These are phyloP conservation scores for Parmelia sp. DNA, from an alignment of 495 filamentous ascomycete species.

Conservation along the genomic window DNA sequence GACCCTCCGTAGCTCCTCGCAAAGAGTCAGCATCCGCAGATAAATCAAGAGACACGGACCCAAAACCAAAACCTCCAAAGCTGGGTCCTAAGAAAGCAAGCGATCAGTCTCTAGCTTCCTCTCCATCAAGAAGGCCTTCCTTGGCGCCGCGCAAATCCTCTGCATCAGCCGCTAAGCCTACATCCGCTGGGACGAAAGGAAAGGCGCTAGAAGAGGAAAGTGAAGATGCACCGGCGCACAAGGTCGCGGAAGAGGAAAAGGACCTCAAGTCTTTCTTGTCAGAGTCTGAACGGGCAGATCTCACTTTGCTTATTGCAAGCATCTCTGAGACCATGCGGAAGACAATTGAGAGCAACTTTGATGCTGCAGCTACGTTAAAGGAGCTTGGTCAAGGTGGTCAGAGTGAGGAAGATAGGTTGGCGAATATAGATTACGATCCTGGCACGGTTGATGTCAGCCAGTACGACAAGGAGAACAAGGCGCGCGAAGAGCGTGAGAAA, in stretches of 20 bases:
- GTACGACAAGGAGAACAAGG: slow-evolving; percentile 27
- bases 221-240: slow-evolving; percentile 9
- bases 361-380: slow-evolving; percentile 23
- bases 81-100: not conserved
- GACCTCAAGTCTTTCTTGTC: slow-evolving; percentile 45
- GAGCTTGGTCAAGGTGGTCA: slow-evolving; percentile 2
- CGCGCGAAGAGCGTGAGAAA: slow-evolving; percentile 26
- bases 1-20: slow-evolving; percentile 3
- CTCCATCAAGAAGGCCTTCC: slow-evolving; percentile 3
- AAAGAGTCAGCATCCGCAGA: slow-evolving; percentile 1
- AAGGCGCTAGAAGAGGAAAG: not conserved
- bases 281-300: slow-evolving; percentile 43
- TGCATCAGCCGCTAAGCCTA: not conserved
- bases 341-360: slow-evolving; percentile 37
- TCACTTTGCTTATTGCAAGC: slow-evolving; percentile 43
- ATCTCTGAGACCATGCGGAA: slow-evolving; percentile 43
- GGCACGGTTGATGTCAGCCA: slow-evolving; percentile 25
- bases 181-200: not conserved
- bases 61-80: slow-evolving; percentile 8
- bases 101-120: not conserved
- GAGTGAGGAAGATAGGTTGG: slow-evolving; percentile 26
- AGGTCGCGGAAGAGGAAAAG: slow-evolving; percentile 36
- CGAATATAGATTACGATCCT: slow-evolving; percentile 26
- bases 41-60: not conserved
- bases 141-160: slow-evolving; percentile 3